Evolutionary conservation across 148 eudicot genomes (phyloP), one percentile per base, ranked within the genome.

Genomic region (Vaccinium macrocarpon): DNA sequence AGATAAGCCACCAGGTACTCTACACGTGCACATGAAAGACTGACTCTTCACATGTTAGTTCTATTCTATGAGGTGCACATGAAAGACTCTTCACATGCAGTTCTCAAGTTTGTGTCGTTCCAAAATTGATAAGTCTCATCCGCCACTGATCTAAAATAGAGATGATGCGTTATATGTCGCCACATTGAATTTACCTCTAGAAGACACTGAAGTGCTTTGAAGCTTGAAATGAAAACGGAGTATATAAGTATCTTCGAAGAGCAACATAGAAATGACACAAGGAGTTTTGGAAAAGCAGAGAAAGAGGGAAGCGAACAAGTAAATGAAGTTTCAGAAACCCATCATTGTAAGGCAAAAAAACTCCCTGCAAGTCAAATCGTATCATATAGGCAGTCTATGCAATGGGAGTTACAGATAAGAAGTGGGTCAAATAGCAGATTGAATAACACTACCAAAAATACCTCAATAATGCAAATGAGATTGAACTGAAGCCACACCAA

Each of bases 401-500:
- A 55, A 53, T 5, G 7, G 15, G 23, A 78, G 18, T 50, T 76
- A 51, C 80, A 6, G 21, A 14, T 12, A 52, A 51, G 59, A 25
- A 51, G 80, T 16, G 13, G 61, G 61, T 27, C 80, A 46, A 48
- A 21, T 66, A 68, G 56, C 23, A 18, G 59, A 81, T 51, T 66
- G 14, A 68, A 66, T 27, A 50, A 8, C 83, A 81, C 19, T 7
- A 50, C 53, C 21, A 2, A 10, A 23, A 11, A 71, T 11, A 70
- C 52, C n/a, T 14, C 71, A 49, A 9, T 68, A 18, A 0, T 25
- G 51, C 14, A 68, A 14, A 66, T 50, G 59, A 35, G 32, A 52
- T 16, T 32, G 66, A 53, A 71, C 19, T 6, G 13, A 66, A 81
- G 64, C 52, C 9, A 82, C 68, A 52, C 23, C 51, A 82, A 82